Percentiles rank a stretch among this genome's conserved stretches.
Evolutionary conservation across 2,329 filamentous ascomycete genomes (phyloP).

Genomic region (Colletotrichum sp.): DNA sequence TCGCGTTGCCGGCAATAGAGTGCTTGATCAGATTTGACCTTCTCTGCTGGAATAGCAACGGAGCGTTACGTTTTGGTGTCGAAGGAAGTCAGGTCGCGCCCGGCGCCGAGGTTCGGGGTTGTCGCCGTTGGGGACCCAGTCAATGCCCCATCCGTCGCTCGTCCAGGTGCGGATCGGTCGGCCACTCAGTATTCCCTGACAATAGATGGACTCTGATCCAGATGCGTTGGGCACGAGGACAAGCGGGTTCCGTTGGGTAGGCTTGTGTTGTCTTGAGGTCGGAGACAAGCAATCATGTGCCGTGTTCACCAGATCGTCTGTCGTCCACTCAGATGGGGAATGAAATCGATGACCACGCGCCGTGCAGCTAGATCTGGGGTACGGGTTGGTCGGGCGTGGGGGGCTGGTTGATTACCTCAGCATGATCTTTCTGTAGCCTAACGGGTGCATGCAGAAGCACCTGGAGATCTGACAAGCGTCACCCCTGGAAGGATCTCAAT

Average conservation of each 20-base stretch:
- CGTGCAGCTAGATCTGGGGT: constrained; percentile 7
- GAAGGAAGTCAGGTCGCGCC: background rate
- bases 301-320: constrained; percentile 3
- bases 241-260: background rate
- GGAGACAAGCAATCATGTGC: constrained; percentile 19
- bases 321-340: constrained; percentile 13
- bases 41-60: background rate
- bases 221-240: background rate
- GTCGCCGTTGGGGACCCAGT: background rate
- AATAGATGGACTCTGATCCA: background rate
- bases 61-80: background rate
- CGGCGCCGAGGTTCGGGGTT: background rate
- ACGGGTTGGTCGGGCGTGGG: background rate
- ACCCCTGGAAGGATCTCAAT: background rate
- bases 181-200: background rate
- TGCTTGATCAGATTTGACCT: background rate
- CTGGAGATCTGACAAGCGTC: background rate
- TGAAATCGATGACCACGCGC: constrained; percentile 17
- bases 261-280: background rate
- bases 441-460: background rate
- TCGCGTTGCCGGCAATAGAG: background rate
- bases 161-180: background rate
- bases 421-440: background rate
- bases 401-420: constrained; percentile 1
- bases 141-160: background rate